These are phyloP conservation scores for Musa beccarii DNA, from an alignment of 176 grass and related monocot species.

Conservation along the genomic window DNA sequence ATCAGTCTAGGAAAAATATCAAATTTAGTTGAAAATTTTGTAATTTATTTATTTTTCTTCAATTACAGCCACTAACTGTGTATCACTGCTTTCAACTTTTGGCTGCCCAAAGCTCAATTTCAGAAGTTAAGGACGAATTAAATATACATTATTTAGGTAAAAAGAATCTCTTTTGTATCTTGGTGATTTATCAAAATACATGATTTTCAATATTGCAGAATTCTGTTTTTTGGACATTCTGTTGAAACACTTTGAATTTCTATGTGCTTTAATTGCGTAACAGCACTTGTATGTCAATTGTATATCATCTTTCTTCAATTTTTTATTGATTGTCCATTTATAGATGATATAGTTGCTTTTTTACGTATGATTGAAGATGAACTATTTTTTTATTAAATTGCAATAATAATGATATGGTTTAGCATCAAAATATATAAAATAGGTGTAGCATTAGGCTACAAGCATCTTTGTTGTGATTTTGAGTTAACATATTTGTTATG, in stretches of 20 bases:
- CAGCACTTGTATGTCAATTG: background rate
- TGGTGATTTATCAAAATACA: background rate
- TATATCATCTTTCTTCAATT: background rate
- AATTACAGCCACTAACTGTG: constrained; percentile 68
- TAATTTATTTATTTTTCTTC: background rate
- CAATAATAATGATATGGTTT: background rate
- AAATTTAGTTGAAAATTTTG: background rate
- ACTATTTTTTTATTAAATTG: background rate
- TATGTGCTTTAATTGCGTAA: background rate
- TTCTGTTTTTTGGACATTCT: background rate
- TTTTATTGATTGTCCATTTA: background rate
- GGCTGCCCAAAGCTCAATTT: constrained; percentile 30
- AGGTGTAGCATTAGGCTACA: background rate
- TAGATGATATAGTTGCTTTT: background rate
- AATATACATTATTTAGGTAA: constrained; percentile 97
- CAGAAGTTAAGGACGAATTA: constrained; percentile 35
- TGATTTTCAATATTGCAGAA: background rate
- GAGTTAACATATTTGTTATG: background rate
- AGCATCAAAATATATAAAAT: background rate
- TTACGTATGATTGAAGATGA: background rate
- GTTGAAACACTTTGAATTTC: background rate
- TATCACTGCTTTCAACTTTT: constrained; percentile 77
- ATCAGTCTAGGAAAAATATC: background rate
- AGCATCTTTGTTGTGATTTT: background rate
- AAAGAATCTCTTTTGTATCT: background rate